Evolutionary conservation across 2,329 filamentous ascomycete genomes (phyloP), one percentile per base, ranked within the genome.

Genomic region (Microascus cirrosus): DNA sequence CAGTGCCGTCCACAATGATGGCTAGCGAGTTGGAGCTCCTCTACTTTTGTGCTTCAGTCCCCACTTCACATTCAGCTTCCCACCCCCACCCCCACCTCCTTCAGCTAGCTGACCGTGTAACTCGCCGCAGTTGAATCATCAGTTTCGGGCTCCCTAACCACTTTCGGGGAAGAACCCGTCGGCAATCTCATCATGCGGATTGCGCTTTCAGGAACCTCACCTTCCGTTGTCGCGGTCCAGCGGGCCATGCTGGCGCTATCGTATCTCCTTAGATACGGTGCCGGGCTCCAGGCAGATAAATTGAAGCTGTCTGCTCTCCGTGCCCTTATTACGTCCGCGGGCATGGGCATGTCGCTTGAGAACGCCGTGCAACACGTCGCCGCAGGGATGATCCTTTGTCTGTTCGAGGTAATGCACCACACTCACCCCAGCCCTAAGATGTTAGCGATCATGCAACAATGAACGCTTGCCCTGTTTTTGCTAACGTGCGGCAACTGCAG

Each of bases 321-420:
- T n/a, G n/a, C 58, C 3, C 61, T 69, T 10, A 60, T 63, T 11
- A 59, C 59, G 22, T 64, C 63, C 12, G 61, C 65, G 7, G 59
- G 62, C 10, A 58, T 59, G 32, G 63, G 56, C 3, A 58, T 62
- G 3, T 32, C 57, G 2, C 18, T 55, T 1, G 61, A 62, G 22
- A 61, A 54, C n/a, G 65, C 65, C 12, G 57, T 63, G 20, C 67
- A 66, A 20, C 68, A n/a, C n/a, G n/a, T n/a, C n/a, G n/a, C n/a
- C n/a, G n/a, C n/a, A n/a, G n/a, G n/a, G n/a, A n/a, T n/a, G n/a
- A n/a, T n/a, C n/a, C n/a, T n/a, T n/a, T n/a, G 69, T 48, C 60
- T 68, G 11, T 65, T 67, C 32, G 10, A 28, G 22, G 5, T 34
- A 32, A n/a, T n/a, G n/a, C n/a, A n/a, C n/a, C n/a, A n/a, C n/a